Conservation (phyloP, 805 yeast species). For the Candida hungchunana region DNA sequence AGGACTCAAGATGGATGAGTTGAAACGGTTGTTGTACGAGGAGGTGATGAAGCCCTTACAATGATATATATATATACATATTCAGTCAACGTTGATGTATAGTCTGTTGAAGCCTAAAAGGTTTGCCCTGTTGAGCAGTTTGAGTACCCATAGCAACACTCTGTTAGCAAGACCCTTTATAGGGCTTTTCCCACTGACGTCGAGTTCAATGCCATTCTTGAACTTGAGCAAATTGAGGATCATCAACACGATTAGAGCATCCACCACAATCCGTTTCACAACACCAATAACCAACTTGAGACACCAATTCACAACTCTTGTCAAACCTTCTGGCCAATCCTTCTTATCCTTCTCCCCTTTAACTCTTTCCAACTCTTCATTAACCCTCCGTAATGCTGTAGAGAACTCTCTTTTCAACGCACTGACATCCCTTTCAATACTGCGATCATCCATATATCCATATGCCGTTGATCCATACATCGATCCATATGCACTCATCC, state of each 20-base stretch:
- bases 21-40: constrained; percentile 72
- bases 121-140: constrained; percentile 16
- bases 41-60: constrained; percentile 61
- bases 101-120: constrained; percentile 20
- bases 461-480: constrained; percentile 11
- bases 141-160: constrained; percentile 10
- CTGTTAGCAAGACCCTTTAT: constrained; percentile 11
- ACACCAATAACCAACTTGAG: constrained; percentile 9
- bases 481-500: constrained; percentile 12
- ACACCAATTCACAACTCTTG: constrained; percentile 5
- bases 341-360: constrained; percentile 9
- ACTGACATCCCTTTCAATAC: constrained; percentile 18
- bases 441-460: constrained; percentile 14
- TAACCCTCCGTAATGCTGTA: constrained; percentile 21
- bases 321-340: constrained; percentile 15
- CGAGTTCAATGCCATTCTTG: constrained; percentile 20
- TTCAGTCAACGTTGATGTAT: constrained; percentile 11
- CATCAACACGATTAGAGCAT: constrained; percentile 17
- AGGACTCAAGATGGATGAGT: constrained; percentile 65
- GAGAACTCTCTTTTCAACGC: constrained; percentile 25
- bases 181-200: constrained; percentile 6
- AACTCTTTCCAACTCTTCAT: constrained; percentile 21
- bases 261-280: constrained; percentile 18
- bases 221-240: constrained; percentile 21
- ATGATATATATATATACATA: too few species aligned